Evolutionary conservation across 1,284 basidiomycete species (phyloP), one percentile per base, ranked within the genome.

Genomic region (Malassezia caprae): DNA sequence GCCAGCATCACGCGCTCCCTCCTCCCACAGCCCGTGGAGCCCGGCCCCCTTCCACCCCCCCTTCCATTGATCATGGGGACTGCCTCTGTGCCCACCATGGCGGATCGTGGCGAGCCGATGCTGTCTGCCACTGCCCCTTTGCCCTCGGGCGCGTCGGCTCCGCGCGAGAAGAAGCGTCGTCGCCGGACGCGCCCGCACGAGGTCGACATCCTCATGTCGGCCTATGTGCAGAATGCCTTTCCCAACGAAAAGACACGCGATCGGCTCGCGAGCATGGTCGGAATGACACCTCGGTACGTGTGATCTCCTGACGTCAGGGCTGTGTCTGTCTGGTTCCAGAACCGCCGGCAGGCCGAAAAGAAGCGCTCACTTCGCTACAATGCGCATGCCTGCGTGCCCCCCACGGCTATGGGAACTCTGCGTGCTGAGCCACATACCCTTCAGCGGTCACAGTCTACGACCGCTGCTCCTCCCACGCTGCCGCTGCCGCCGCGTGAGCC

Each of bases 311-410:
- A 48, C 59, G 61, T 15, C 43, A 47, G 52, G 2, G 55, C 55
- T 30, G 65, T 72, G 7, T 70, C 68, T 12, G 64, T 72, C 12
- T 72, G 69, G 69, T 72, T 72, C 53, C 69, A 72, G 53, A 72
- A 72, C 55, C 55, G 68, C 19, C 45, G 69, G 23, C 69, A 72
- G 41, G 68, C 69, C n/a, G 67, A 70, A 28, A 70, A 70, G 65
- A 72, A 72, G 52, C 55, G 69, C n/a, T 68, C 69, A 4, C 55
- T 59, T 40, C 57, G 69, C 11, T 72, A 62, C 41, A 51, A 61
- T 27, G 48, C 61, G 10, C 13, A 24, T 10, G 27, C 31, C 11
- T 21, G 15, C 27, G 26, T 44, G 43, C 42, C 24, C n/a, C 15
- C 42, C 23, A 17, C 15, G 42, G n/a, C 42, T n/a, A 30, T 30